Conservation (phyloP, 2,329 filamentous ascomycete genomes). For the Fusarium mundagurra region DNA sequence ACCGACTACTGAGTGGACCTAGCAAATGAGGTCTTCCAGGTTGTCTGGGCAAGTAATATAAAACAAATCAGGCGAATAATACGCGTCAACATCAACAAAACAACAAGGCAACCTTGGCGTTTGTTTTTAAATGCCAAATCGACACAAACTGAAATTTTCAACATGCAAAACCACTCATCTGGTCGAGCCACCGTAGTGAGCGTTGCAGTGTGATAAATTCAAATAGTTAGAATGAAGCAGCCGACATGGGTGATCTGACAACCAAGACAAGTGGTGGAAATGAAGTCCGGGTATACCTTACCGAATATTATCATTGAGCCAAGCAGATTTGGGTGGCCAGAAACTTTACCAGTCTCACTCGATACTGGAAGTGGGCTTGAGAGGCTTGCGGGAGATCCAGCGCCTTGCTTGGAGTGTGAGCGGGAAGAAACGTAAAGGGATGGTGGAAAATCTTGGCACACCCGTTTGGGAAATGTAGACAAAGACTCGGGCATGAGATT, state of each 20-base stretch:
- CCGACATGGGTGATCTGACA: constrained; percentile 23
- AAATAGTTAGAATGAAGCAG: background rate
- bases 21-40: constrained; percentile 8
- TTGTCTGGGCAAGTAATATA: constrained; percentile 1
- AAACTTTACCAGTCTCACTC: constrained; percentile 8
- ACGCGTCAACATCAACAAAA: background rate
- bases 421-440: constrained; percentile 1
- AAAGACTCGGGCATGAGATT: background rate
- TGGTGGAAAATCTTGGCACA: constrained; percentile 4
- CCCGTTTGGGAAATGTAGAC: background rate
- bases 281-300: constrained; percentile 32
- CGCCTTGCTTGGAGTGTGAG: constrained; percentile 8
- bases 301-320: background rate
- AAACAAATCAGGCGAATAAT: background rate
- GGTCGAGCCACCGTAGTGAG: background rate
- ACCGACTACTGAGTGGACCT: background rate
- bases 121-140: background rate
- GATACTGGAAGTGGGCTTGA: constrained; percentile 1
- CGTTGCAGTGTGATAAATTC: background rate
- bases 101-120: background rate
- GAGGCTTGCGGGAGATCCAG: constrained; percentile 24
- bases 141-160: background rate
- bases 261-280: constrained; percentile 37
- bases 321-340: constrained; percentile 3
- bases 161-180: constrained; percentile 1